A percentile compares a stretch with the other conserved stretches of the same genome.
Evolutionary conservation across 306 rosid genomes (phyloP).

Genomic region (Glycyrrhiza uralensis): DNA sequence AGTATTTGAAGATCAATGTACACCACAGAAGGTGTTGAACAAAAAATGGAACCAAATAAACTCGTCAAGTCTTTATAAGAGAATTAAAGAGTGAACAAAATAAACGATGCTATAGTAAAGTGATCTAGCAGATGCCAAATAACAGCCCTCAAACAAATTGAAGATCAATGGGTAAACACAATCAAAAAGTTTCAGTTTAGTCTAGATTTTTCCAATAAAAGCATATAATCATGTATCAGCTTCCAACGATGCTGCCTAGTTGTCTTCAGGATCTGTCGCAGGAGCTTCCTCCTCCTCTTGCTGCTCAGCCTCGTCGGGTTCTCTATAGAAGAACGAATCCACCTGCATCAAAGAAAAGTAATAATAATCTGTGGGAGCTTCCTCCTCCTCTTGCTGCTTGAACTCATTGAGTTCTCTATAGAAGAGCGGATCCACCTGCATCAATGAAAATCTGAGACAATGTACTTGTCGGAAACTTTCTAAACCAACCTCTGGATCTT

Average conservation of each 20-base stretch:
- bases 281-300: slow-evolving; percentile 64
- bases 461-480: slow-evolving; percentile 36
- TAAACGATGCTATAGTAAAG: background rate
- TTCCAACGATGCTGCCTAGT: slow-evolving; percentile 29
- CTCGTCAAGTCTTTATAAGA: background rate
- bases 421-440: slow-evolving; percentile 84
- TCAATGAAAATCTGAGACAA: background rate
- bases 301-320: slow-evolving; percentile 71
- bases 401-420: slow-evolving; percentile 89
- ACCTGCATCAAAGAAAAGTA: slow-evolving; percentile 47
- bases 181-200: background rate
- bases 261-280: slow-evolving; percentile 32
- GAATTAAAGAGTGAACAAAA: background rate
- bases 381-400: slow-evolving; percentile 71
- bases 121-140: background rate
- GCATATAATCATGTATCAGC: slow-evolving; percentile 13
- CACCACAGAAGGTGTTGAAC: background rate
- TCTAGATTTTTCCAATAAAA: background rate
- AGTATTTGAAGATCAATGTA: too few species aligned
- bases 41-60: background rate
- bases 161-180: background rate
- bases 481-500: background rate
- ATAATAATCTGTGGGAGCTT: slow-evolving; percentile 54
- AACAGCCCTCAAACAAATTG: background rate
- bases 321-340: slow-evolving; percentile 77